Percentiles rank a stretch among this genome's conserved stretches.
Conservation (phyloP, 441 rosid genomes). For the Caryocar brasiliense region DNA sequence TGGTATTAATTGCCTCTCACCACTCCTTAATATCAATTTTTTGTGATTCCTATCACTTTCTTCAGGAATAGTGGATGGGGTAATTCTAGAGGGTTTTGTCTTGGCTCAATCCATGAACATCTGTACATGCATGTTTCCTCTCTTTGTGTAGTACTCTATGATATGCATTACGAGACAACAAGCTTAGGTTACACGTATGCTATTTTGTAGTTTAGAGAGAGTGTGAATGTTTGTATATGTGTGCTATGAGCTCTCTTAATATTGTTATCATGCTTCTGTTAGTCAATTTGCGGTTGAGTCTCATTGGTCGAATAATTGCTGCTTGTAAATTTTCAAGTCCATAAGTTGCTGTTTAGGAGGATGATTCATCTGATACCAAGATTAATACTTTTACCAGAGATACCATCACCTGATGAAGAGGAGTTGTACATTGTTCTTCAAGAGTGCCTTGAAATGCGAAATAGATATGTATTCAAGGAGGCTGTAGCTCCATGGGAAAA, state of each 20-base stretch:
- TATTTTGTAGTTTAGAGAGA: too few relatives aligned
- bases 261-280: too few relatives aligned
- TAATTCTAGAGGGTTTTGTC: background rate
- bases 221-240: too few relatives aligned
- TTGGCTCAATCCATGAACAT: background rate
- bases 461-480: slow-evolving; percentile 68
- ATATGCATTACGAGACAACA: too few relatives aligned
- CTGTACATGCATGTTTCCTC: background rate
- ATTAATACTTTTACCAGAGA: slow-evolving; percentile 42
- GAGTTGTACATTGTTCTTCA: slow-evolving; percentile 71
- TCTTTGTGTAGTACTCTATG: too few relatives aligned
- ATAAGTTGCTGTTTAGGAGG: too few relatives aligned
- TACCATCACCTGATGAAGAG: slow-evolving; percentile 73
- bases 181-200: too few relatives aligned
- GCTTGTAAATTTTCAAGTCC: too few relatives aligned
- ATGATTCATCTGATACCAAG: too few relatives aligned
- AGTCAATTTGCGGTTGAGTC: too few relatives aligned
- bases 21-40: background rate
- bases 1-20: slow-evolving; percentile 34
- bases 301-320: too few relatives aligned
- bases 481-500: slow-evolving; percentile 93
- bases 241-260: too few relatives aligned
- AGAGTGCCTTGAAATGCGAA: slow-evolving; percentile 88
- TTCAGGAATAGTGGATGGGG: background rate
- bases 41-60: background rate